These are phyloP conservation scores for Logfia minima DNA, from an alignment of 129 eudicot species.

Conservation along the genomic window DNA sequence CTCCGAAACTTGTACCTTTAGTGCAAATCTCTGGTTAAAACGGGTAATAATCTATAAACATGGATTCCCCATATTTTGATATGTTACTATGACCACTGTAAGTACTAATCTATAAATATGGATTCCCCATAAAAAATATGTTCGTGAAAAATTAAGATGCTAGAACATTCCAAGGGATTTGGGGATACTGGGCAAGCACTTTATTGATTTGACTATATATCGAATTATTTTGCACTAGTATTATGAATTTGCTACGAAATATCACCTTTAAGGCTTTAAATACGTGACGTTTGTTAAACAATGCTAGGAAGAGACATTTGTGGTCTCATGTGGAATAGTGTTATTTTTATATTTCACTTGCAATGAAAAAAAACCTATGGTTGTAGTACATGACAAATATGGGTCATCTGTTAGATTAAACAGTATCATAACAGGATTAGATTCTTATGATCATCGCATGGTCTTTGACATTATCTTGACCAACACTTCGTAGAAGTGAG, in stretches of 20 bases:
- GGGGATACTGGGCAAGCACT: not conserved
- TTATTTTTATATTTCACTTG: conserved; percentile 1
- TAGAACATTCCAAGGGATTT: conserved; percentile 8
- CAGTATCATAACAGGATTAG: not conserved
- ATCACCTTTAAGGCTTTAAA: not conserved
- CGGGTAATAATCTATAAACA: no score
- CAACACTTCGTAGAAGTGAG: not conserved
- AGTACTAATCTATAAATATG: not conserved
- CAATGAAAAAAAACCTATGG: not conserved
- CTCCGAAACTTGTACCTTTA: no score
- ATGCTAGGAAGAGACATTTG: conserved; percentile 16
- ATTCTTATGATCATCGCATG: not conserved
- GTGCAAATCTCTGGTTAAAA: no score
- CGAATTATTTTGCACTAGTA: not conserved
- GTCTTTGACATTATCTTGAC: not conserved
- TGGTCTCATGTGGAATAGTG: not conserved
- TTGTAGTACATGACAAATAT: not conserved
- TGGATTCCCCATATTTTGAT: no score
- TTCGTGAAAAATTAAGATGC: not conserved
- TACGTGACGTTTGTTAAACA: not conserved
- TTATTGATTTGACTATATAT: not conserved
- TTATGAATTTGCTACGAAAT: not conserved
- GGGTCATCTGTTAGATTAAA: conserved; percentile 9
- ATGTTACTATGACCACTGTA: not conserved
- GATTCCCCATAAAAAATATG: not conserved